A percentile compares a stretch with the other conserved stretches of the same genome.
phyloP scores from a whole-genome alignment of 306 rosid genomes.

The Sphenostylis stenocarpa region DNA sequence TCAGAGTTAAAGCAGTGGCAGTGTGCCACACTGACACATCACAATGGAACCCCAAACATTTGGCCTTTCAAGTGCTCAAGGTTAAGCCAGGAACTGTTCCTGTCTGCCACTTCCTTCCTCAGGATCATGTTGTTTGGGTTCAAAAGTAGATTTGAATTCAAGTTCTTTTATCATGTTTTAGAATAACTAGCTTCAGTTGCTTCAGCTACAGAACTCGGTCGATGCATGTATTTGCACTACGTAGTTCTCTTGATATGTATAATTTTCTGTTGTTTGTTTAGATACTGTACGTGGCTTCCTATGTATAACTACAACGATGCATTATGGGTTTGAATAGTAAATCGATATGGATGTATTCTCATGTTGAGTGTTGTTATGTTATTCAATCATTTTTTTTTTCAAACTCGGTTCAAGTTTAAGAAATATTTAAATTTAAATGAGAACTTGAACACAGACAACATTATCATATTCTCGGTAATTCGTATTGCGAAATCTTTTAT shows the following conservation, averaged over 20 bases:
- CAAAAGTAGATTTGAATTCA: constrained; percentile 29
- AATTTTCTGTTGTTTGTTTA: background rate
- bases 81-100: constrained; percentile 80
- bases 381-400: too few species aligned
- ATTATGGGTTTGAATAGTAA: background rate
- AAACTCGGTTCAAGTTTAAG: too few species aligned
- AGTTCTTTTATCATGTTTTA: background rate
- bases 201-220: background rate
- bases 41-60: constrained; percentile 78
- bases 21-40: constrained; percentile 77
- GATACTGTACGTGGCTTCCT: background rate
- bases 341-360: background rate
- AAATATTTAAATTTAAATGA: too few species aligned
- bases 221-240: background rate
- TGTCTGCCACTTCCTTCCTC: constrained; percentile 82
- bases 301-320: constrained; percentile 7
- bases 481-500: too few species aligned
- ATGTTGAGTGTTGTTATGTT: background rate
- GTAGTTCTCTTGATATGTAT: background rate
- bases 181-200: constrained; percentile 20
- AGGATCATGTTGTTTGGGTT: constrained; percentile 83
- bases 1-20: constrained; percentile 61
- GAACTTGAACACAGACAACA: too few species aligned
- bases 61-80: constrained; percentile 79
- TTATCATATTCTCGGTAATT: too few species aligned